These are phyloP conservation scores for Asterophora parasitica DNA, from an alignment of 768 basidiomycete species.

Conservation along the genomic window DNA sequence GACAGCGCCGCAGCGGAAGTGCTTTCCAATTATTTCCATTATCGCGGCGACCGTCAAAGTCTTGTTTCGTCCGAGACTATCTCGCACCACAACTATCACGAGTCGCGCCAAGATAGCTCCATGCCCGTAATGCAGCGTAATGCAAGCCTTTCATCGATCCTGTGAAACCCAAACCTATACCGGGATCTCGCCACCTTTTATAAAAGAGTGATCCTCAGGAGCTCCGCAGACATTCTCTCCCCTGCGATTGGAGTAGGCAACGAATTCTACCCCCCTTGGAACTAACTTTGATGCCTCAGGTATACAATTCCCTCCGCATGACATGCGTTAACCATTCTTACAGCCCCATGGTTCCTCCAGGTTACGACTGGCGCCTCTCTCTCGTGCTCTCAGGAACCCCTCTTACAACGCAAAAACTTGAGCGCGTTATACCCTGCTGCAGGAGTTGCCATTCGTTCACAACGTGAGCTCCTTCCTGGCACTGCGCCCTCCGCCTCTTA, in stretches of 20 bases:
- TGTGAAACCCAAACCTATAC: conserved; percentile 8
- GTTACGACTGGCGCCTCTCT: not conserved
- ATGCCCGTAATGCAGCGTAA: too few relatives aligned
- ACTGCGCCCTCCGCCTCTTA: not conserved
- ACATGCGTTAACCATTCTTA: not conserved
- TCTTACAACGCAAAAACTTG: not conserved
- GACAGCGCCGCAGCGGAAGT: too few relatives aligned
- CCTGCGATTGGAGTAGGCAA: too few relatives aligned
- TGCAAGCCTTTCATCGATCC: too few relatives aligned
- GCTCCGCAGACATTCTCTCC: not conserved
- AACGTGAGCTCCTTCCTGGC: conserved; percentile 2
- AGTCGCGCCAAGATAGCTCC: too few relatives aligned
- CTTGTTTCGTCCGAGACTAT: conserved; percentile 4
- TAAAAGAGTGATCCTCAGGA: too few relatives aligned
- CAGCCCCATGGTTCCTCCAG: not conserved
- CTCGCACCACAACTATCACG: not conserved
- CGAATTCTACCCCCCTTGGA: too few relatives aligned
- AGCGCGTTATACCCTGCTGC: not conserved
- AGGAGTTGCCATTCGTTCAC: conserved; percentile 4
- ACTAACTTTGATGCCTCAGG: too few relatives aligned
- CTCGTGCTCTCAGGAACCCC: conserved; percentile 1
- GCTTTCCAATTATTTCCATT: too few relatives aligned
- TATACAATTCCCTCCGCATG: too few relatives aligned
- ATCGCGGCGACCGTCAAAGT: too few relatives aligned
- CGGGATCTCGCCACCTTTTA: too few relatives aligned